Conservation (phyloP, 495 filamentous ascomycete genomes). For the Neurospora sp. region DNA sequence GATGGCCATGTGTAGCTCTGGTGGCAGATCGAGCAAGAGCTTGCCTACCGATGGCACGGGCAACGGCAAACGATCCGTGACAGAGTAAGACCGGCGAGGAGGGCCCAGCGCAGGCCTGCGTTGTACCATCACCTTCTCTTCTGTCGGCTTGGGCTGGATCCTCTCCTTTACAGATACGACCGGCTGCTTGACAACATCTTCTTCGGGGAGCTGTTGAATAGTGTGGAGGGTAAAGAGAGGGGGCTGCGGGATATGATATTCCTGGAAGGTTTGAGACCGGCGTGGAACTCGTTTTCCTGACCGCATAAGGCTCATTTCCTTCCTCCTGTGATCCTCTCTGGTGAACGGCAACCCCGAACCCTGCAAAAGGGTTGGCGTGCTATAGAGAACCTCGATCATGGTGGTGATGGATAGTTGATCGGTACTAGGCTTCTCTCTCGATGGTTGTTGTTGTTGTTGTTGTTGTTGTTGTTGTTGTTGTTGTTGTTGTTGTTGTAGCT, state of each 20-base stretch:
- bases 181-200: background rate
- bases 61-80: conserved; percentile 37
- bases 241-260: conserved; percentile 18
- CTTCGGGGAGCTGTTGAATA: conserved; percentile 8
- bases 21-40: conserved; percentile 39
- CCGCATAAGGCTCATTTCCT: conserved; percentile 10
- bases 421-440: background rate
- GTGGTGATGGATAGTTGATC: conserved; percentile 1
- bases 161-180: background rate
- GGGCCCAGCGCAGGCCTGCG: conserved; percentile 20
- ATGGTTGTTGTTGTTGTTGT: background rate
- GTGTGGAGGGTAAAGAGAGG: conserved; percentile 11
- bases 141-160: background rate
- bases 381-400: conserved; percentile 21
- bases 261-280: conserved; percentile 23
- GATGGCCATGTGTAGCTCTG: conserved; percentile 48
- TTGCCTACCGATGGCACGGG: conserved; percentile 27
- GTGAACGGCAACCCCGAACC: conserved; percentile 9
- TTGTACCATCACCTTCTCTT: background rate
- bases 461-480: too few relatives aligned
- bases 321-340: conserved; percentile 20
- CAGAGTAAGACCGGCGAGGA: conserved; percentile 36
- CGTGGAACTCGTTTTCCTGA: conserved; percentile 15
- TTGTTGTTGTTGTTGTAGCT: background rate
- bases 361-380: conserved; percentile 5